Evolutionary conservation across 1,284 basidiomycete species (phyloP), one percentile per base, ranked within the genome.

Genomic region (Cryptococcus neoformans): DNA sequence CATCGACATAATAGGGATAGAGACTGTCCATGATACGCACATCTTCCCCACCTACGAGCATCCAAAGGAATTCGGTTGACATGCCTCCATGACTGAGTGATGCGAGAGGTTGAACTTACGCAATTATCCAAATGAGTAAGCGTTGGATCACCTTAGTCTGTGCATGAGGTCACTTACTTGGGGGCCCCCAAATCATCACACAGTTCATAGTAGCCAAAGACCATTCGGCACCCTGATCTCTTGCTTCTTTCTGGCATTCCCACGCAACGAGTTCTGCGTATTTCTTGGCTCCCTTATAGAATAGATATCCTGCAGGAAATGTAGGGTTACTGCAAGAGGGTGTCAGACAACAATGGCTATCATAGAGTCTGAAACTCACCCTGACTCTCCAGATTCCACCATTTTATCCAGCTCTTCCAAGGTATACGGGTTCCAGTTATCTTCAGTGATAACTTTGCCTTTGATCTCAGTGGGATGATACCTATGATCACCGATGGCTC

Each of bases 351-450:
- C 16, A 28, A 6, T 37, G 21, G 11, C 17, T 36, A 12, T 12
- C 49, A 52, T 4, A 36, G 40, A 8, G 53, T 5, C 11, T 40
- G 14, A 6, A 35, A 58, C 60, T 58, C 17, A 61, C 59, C 55
- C 40, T 36, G 65, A 52, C 12, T 46, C 17, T 2, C 42, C 58
- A 4, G 51, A 57, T 41, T 60, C 52, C 38, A 57, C 53, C 40
- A 64, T 64, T 53, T 63, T 49, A 37, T 66, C 63, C 28, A 62
- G 46, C n/a, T 65, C 58, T 44, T 64, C 58, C 17, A 62, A 17
- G 10, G 69, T 65, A 50, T 67, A 65, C 6, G 73, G 71, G 56
- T 73, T 75, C 70, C 71, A 72, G 52, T 72, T 65, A 12, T 68
- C 57, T 55, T 75, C 73, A 16, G 63, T 67, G 58, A 72, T 59